Evolutionary conservation across 225 moss, liverwort and hornwort species (phyloP), one percentile per base, ranked within the genome.

Genomic region (Climacium dendroides): DNA sequence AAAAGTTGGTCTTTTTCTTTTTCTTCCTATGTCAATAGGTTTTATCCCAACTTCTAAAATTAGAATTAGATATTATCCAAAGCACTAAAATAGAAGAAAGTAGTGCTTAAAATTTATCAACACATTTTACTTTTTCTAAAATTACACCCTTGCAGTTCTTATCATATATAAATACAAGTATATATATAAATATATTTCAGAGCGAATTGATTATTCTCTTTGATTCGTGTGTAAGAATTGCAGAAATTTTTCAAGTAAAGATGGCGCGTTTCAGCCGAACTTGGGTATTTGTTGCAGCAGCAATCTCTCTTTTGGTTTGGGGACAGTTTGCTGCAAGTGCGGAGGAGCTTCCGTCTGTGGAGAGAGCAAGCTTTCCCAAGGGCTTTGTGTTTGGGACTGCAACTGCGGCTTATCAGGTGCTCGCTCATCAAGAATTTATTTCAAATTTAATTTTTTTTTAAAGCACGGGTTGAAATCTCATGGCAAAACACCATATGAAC

Each of bases 331-430:
- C 0, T 50, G 75, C 58, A 1, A 69, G 13, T 17, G 70, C 55
- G 0, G 80, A 90, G 62, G 83, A 90, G 83, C 86, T 90, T 80
- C 92, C 90, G 0, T 41, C 63, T 15, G 91, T 93, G 12, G 85
- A 45, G 79, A 84, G 93, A 50, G 74, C 83, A 54, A 92, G 92
- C 74, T 98, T 98, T 57, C 98, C 98, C 1, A 58, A 91, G 59
- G 81, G 86, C 8, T 98, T 98, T 70, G 92, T 94, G 3, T 98
- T 98, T 52, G 98, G 98, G 13, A 69, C 95, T 72, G 96, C 96
- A 52, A 96, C 96, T 8, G 87, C 96, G 25, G 95, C 96, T 15
- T 98, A 95, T 77, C 98, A 98, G 91, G 98, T 87, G 35, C n/a
- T n/a, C n/a, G n/a, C n/a, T n/a, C n/a, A n/a, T n/a, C n/a, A n/a